Conservation (phyloP, 2,329 filamentous ascomycete species). For the Diaporthe humulicola region DNA sequence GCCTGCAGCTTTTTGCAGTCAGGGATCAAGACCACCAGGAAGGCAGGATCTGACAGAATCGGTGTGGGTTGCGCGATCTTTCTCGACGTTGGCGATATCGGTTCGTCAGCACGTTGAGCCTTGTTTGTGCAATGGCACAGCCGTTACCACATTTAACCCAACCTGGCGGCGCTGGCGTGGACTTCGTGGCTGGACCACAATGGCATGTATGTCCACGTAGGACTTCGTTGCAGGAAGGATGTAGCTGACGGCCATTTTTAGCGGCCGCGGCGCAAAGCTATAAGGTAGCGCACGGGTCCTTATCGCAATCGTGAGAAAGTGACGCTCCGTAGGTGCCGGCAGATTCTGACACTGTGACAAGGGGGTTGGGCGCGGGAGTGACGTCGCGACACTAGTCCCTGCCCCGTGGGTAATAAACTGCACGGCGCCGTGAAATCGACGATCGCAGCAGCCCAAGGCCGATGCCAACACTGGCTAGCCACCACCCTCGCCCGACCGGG, state of each 20-base stretch:
- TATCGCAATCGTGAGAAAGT: slow-evolving; percentile 33
- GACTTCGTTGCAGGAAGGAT: slow-evolving; percentile 7
- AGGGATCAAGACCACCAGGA: slow-evolving; percentile 11
- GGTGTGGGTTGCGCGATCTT: neutral
- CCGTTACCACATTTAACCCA: neutral
- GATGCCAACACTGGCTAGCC: slow-evolving; percentile 8
- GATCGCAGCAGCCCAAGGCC: slow-evolving; percentile 19
- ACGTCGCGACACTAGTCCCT: slow-evolving; percentile 30
- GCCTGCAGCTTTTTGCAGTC: slow-evolving; percentile 5
- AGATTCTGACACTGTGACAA: slow-evolving; percentile 38
- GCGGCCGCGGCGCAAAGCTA: slow-evolving; percentile 9
- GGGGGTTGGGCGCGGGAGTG: slow-evolving; percentile 1
- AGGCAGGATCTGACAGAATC: slow-evolving; percentile 10
- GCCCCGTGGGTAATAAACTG: slow-evolving; percentile 7
- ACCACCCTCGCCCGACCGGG: neutral
- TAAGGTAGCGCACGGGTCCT: slow-evolving; percentile 7
- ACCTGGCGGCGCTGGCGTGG: neutral
- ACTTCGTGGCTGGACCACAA: neutral
- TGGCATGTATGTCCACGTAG: neutral
- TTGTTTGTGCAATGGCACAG: neutral
- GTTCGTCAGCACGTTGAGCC: neutral
- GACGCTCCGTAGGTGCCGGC: slow-evolving; percentile 41
- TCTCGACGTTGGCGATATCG: neutral
- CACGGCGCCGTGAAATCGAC: slow-evolving; percentile 22
- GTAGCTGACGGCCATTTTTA: slow-evolving; percentile 5